Evolutionary conservation across 2,329 filamentous ascomycete genomes (phyloP), one percentile per base, ranked within the genome.

Genomic region (Claviceps purpurea): DNA sequence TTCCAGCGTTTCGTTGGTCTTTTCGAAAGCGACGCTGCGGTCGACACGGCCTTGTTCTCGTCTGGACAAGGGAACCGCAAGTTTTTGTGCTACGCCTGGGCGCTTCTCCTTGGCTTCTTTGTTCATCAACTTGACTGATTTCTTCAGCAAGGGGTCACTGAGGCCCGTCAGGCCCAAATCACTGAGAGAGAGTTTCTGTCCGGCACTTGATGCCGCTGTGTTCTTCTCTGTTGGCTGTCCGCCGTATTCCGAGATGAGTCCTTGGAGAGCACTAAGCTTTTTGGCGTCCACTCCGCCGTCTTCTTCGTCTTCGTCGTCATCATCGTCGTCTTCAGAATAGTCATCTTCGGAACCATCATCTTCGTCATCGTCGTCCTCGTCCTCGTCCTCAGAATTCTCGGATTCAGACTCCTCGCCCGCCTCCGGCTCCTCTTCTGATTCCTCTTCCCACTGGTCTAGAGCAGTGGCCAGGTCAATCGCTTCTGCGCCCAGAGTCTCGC

Each of bases 1-100:
- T 56, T 87, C 82, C 26, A 98, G 74, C 0, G 89, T 91, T 67
- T 96, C 85, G 61, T 94, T 95, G 49, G 89, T 90, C 73, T 95
- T 90, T 39, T 89, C 82, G 60, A 90, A 94, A 2, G 93, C 93
- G 24, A 82, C 89, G 50, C 75, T 74, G 50, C 93, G 87, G 61
- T 95, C 85, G 16, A 96, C 70, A 49, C 83, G 82, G 63, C 90
- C 89, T 66, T 97, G 91, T 60, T 95, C 86, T 55, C 90, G 79
- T 64, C 87, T 89, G 1, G 88, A 81, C 5, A 96, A 75, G 14
- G 91, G 90, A 2, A 90, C 86, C 34, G 85, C 82, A 4, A 97
- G 76, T 67, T 89, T 94, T 72, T 81, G 72, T 67, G 72, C 63
- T 48, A 68, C 64, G 61, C 75, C 70, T 0, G 70, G 66, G 1